Evolutionary conservation across 805 yeast species (phyloP), one percentile per base, ranked within the genome.

Genomic region (Pichia pseudocactophila): DNA sequence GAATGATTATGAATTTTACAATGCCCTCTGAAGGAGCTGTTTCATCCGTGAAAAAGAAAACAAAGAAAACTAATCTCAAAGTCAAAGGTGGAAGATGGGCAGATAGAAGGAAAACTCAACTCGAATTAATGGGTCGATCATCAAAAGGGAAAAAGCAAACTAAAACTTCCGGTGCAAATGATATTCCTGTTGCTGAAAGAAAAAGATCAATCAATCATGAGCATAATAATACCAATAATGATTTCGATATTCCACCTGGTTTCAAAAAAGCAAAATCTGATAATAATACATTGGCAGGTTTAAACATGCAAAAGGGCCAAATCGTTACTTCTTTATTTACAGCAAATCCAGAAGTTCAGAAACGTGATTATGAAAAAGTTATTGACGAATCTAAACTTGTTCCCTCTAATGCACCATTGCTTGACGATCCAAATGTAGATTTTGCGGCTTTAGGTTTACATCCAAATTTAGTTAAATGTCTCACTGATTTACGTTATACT

Each of bases 381-480:
- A 43, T 43, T 19, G 47, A 45, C 17, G 63, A 63, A 2, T 19
- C 39, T 8, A 58, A 58, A 20, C 50, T 58, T 7, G 59, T 55
- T 4, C 84, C 95, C 1, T 86, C 97, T 0, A 92, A 92, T 64
- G 97, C 97, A 0, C 96, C 97, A 0, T 58, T 85, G 25, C 70
- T 66, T 15, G 88, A 82, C 53, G 66, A 79, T 1, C 75, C 83
- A 9, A 68, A 83, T 3, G 53, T 50, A 15, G 47, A 42, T 19
- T 90, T 90, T 54, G 69, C 63, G 15, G 85, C 86, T 0, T 63
- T 90, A 35, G 94, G 94, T 0, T 60, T 89, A 13, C 73, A 74
- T 46, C 73, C 68, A 2, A 59, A 64, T 26, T 59, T 90, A 32
- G 55, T 72, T 1, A 59, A 59, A 8, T 82, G 80, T 53, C 61